Percentiles rank a stretch among this genome's conserved stretches.
Evolutionary conservation across 1,284 basidiomycete genomes (phyloP).

Genomic region (Lentinula novae-zelandiae): DNA sequence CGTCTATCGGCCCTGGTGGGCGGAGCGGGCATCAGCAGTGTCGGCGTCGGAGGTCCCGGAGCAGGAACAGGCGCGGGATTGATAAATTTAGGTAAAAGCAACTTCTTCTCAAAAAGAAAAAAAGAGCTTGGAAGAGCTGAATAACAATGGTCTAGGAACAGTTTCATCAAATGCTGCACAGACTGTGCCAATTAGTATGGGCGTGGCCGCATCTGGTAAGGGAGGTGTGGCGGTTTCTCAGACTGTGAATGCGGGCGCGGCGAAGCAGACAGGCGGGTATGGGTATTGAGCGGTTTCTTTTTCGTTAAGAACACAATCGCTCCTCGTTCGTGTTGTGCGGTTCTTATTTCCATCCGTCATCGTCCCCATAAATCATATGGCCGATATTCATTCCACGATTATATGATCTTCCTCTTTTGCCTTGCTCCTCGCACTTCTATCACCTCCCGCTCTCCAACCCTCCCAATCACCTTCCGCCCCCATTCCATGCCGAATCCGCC

Average conservation of each 20-base stretch:
- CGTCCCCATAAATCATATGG: neutral
- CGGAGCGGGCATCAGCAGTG: constrained; percentile 45
- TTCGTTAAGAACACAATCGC: neutral
- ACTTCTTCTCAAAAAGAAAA: neutral
- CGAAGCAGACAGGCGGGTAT: constrained; percentile 11
- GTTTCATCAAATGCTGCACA: constrained; percentile 17
- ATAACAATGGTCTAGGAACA: neutral
- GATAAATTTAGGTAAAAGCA: neutral
- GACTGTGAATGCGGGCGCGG: neutral
- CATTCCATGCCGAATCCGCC: too few species aligned
- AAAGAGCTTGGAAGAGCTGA: neutral
- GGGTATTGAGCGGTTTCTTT: constrained; percentile 4
- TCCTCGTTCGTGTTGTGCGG: neutral
- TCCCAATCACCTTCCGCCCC: too few species aligned
- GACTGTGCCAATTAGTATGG: constrained; percentile 11
- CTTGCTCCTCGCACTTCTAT: too few species aligned
- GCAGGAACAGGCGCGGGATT: constrained; percentile 7
- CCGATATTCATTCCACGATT: too few species aligned
- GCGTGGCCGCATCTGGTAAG: neutral
- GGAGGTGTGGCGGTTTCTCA: neutral
- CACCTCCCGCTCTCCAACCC: too few species aligned
- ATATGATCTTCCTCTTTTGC: too few species aligned
- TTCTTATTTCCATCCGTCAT: neutral
- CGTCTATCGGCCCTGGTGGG: constrained; percentile 70
- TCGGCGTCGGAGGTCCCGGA: constrained; percentile 23